A percentile compares a stretch with the other conserved stretches of the same genome.
phyloP scores from a whole-genome alignment of 805 yeast genomes.

The Saccharomycodes ludwigii region DNA sequence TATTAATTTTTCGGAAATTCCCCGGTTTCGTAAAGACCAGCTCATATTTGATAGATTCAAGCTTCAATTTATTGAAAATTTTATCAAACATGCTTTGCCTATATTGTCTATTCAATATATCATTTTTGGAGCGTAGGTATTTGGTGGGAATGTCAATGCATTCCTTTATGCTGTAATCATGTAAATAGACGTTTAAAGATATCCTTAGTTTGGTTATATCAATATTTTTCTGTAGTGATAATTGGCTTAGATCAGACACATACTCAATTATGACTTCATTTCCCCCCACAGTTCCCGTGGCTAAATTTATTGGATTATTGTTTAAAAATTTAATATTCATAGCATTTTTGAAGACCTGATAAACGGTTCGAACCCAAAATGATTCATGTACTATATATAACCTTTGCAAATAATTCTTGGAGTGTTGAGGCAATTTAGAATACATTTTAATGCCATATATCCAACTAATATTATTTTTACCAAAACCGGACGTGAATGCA shows the following conservation, averaged over 20 bases:
- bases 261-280: constrained; percentile 16
- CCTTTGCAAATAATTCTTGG: constrained; percentile 42
- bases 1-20: constrained; percentile 30
- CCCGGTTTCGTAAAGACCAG: constrained; percentile 47
- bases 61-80: constrained; percentile 34
- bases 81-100: constrained; percentile 35
- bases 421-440: constrained; percentile 42
- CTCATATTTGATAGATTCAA: constrained; percentile 31
- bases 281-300: background rate
- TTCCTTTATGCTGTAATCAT: constrained; percentile 44
- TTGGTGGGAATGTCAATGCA: constrained; percentile 35
- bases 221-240: constrained; percentile 43
- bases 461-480: constrained; percentile 38
- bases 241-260: constrained; percentile 36
- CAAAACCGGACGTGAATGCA: constrained; percentile 76
- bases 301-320: constrained; percentile 12
- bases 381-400: constrained; percentile 80
- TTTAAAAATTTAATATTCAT: constrained; percentile 35
- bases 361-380: constrained; percentile 73
- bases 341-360: constrained; percentile 58
- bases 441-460: constrained; percentile 56
- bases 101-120: constrained; percentile 22
- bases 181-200: constrained; percentile 60
- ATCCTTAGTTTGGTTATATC: constrained; percentile 72
- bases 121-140: constrained; percentile 19